Conservation (phyloP, 2,329 filamentous ascomycete species). For the Sphaerulina musiva region DNA sequence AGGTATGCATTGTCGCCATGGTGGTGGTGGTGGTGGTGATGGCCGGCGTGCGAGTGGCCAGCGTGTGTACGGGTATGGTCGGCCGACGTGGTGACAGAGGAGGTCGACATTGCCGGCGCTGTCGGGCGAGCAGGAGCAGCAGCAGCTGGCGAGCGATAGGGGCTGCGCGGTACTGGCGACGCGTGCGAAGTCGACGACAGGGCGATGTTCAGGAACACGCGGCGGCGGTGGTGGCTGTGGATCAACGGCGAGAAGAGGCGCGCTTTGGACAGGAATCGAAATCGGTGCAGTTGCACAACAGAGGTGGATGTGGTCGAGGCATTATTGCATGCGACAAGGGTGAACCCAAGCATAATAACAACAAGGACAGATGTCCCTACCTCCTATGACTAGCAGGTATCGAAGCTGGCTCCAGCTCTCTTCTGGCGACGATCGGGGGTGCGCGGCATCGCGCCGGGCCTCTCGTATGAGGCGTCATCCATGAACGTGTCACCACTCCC, state of each 20-base stretch:
- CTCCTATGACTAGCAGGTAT: not conserved
- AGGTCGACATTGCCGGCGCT: constrained; percentile 17
- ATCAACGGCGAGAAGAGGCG: constrained; percentile 3
- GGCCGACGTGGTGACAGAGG: not conserved
- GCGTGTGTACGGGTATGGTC: constrained; percentile 29
- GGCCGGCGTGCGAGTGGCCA: constrained; percentile 36
- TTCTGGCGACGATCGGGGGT: no score
- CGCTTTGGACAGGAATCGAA: constrained; percentile 4
- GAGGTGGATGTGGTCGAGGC: not conserved
- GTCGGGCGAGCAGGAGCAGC: not conserved
- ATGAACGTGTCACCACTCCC: no score
- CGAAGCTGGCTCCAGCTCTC: no score
- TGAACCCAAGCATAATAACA: constrained; percentile 1
- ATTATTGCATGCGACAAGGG: not conserved
- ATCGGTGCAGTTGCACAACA: not conserved
- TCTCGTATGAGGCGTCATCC: no score
- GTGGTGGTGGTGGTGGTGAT: constrained; percentile 62
- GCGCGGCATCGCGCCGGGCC: no score
- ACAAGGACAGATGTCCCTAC: constrained; percentile 1
- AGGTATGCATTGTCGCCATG: constrained; percentile 82
- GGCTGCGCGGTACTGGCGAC: constrained; percentile 18
- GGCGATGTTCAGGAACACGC: not conserved
- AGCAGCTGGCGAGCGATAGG: constrained; percentile 24
- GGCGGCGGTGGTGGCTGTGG: not conserved
- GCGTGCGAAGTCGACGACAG: not conserved